Percentiles rank a stretch among this genome's conserved stretches.
Conservation (phyloP, 2,329 filamentous ascomycete species). For the Ophiocordyceps camponoti-rufipedis region DNA sequence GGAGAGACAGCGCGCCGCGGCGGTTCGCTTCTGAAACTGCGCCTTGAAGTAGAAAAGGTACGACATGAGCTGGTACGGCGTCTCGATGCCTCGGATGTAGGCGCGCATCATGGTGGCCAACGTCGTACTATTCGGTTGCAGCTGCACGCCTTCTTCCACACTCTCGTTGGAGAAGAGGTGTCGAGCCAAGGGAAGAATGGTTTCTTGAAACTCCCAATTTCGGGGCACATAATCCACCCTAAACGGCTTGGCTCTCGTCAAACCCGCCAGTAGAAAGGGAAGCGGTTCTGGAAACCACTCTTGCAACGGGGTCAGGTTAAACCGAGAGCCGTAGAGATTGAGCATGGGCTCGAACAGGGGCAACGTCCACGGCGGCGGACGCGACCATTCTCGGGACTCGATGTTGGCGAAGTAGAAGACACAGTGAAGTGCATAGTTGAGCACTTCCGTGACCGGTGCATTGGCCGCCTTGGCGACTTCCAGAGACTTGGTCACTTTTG, state of each 20-base stretch:
- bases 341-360: conserved; percentile 29
- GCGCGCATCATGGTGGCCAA: conserved; percentile 28
- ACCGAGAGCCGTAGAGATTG: conserved; percentile 28
- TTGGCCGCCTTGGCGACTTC: conserved; percentile 29
- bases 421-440: conserved; percentile 26
- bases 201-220: conserved; percentile 12
- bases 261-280: conserved; percentile 9
- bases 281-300: conserved; percentile 17
- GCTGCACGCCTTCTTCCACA: conserved; percentile 4
- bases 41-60: conserved; percentile 29
- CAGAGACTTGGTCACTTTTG: conserved; percentile 24
- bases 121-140: conserved; percentile 20
- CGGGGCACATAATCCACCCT: background rate
- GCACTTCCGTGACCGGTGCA: conserved; percentile 15
- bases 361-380: conserved; percentile 13
- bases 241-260: background rate
- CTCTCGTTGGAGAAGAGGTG: conserved; percentile 10
- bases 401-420: conserved; percentile 25
- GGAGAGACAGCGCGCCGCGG: conserved; percentile 17
- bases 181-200: conserved; percentile 15
- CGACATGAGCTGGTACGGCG: conserved; percentile 20
- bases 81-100: conserved; percentile 22
- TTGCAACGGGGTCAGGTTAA: conserved; percentile 25
- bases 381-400: conserved; percentile 16
- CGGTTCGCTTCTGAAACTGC: conserved; percentile 19